Base-by-base conservation (phyloP, 2,329 filamentous ascomycete species). In the Pestalotiopsis sp. region DNA sequence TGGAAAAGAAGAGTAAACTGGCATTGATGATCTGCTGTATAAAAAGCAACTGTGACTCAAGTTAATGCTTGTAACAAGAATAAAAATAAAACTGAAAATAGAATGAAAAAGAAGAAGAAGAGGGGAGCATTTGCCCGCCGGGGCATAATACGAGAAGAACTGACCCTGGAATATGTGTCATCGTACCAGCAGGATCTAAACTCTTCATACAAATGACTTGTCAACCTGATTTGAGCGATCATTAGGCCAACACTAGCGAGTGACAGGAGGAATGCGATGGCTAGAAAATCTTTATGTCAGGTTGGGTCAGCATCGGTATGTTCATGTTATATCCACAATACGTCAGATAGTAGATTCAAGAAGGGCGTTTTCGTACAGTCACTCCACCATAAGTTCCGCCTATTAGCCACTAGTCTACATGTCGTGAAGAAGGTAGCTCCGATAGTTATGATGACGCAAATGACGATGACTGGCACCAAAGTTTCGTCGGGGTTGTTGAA, bases 1-100 rank as follows among this genome's bases (percentile, higher is more conserved):
- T 72, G 45, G 70, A 61, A 49, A 69, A 70, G 66, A 70, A 69
- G 4, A 17, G 14, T 17, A 68, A 17, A 61, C 65, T 69, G 45
- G 66, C 56, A 56, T 60, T 60, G 4, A 61, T 23, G 14, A 68
- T 7, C 58, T 68, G 23, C 41, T 13, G 12, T 17, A 17, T 14
- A 11, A 45, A 45, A 13, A 14, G 17, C 12, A 45, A 45, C 41
- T 45, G 41, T 45, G 17, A 45, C 17, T 45, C 41, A 45, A 45
- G 12, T 45, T 4, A 45, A 45, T 45, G 41, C 12, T 11, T 45
- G 41, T 45, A 14, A 5, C 11, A 45, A 17, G 17, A 36, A 36
- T 9, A 9, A 9, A 5, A 2, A 9, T 2, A 9, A 60, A 66
- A 68, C 2, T 25, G 3, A 25, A 25, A 25, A 25, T 25, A 25